These are phyloP conservation scores for Phytophthora brassicae DNA, from an alignment of 352 stramenopile genomes.

Conservation along the genomic window DNA sequence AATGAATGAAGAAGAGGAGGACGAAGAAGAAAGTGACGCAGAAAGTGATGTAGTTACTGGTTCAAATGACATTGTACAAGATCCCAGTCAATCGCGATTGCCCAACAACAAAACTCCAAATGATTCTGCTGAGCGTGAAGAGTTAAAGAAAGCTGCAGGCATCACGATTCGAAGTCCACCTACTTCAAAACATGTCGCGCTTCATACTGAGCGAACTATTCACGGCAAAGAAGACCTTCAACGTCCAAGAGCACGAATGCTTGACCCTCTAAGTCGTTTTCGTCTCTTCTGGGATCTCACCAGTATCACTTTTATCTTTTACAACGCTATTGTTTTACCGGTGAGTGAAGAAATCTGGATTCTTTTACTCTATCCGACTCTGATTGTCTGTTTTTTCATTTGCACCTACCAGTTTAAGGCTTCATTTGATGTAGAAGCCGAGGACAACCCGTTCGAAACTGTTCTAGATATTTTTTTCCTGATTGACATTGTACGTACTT, in stretches of 20 bases:
- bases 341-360: slow-evolving; percentile 29
- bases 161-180: slow-evolving; percentile 18
- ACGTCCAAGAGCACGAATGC: slow-evolving; percentile 41
- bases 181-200: slow-evolving; percentile 7
- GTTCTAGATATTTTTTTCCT: slow-evolving; percentile 64
- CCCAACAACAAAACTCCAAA: neutral
- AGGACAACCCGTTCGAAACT: slow-evolving; percentile 47
- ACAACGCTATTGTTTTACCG: slow-evolving; percentile 68
- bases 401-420: slow-evolving; percentile 50
- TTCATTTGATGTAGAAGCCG: slow-evolving; percentile 44
- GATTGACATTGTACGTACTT: slow-evolving; percentile 56
- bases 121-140: slow-evolving; percentile 10
- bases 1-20: slow-evolving; percentile 21
- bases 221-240: slow-evolving; percentile 28
- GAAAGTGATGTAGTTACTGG: neutral
- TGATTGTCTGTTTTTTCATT: neutral
- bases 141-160: slow-evolving; percentile 18
- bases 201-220: slow-evolving; percentile 39
- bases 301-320: slow-evolving; percentile 76
- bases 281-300: slow-evolving; percentile 66
- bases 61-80: neutral
- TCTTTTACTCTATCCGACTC: neutral
- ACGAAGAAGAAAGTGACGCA: slow-evolving; percentile 11
- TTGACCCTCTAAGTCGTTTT: slow-evolving; percentile 59
- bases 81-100: neutral